These are phyloP conservation scores for Excoecaria cochinchinensis DNA, from an alignment of 345 rosid genomes.

Conservation along the genomic window DNA sequence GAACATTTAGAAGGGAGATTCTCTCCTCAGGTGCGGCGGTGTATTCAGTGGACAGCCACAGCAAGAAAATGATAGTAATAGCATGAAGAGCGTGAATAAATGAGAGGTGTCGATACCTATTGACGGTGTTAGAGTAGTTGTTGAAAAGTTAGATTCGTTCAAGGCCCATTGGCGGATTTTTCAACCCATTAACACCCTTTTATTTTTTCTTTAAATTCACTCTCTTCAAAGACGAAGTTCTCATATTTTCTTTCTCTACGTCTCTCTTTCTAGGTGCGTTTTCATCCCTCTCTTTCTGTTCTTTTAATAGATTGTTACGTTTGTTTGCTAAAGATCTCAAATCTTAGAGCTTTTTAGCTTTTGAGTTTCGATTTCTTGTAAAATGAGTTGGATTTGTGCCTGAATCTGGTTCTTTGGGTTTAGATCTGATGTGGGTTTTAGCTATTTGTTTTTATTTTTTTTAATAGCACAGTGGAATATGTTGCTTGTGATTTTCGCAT, in stretches of 20 bases:
- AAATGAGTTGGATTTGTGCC: not conserved
- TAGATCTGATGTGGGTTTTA: slow-evolving; percentile 7
- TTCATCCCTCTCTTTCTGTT: not conserved
- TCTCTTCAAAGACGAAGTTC: not conserved
- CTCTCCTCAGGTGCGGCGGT: not conserved
- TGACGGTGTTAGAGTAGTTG: slow-evolving; percentile 8
- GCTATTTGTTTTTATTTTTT: not conserved
- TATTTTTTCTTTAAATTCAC: not conserved
- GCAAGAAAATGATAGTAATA: not conserved
- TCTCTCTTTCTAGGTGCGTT: not conserved
- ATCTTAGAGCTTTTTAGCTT: not conserved
- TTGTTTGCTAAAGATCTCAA: not conserved
- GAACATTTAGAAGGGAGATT: not conserved
- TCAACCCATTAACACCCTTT: not conserved
- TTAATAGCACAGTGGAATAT: not conserved
- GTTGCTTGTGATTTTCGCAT: not conserved
- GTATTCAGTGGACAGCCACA: not conserved
- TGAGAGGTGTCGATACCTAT: slow-evolving; percentile 3
- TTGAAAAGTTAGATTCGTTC: slow-evolving; percentile 8
- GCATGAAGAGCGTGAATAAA: not conserved
- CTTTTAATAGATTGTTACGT: not conserved
- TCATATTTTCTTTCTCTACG: not conserved
- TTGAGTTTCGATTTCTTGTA: not conserved
- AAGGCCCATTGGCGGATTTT: slow-evolving; percentile 18
- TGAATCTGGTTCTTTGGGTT: not conserved